Evolutionary conservation across 805 yeast genomes (phyloP), one percentile per base, ranked within the genome.

Genomic region (Saccharomyces paradoxus): DNA sequence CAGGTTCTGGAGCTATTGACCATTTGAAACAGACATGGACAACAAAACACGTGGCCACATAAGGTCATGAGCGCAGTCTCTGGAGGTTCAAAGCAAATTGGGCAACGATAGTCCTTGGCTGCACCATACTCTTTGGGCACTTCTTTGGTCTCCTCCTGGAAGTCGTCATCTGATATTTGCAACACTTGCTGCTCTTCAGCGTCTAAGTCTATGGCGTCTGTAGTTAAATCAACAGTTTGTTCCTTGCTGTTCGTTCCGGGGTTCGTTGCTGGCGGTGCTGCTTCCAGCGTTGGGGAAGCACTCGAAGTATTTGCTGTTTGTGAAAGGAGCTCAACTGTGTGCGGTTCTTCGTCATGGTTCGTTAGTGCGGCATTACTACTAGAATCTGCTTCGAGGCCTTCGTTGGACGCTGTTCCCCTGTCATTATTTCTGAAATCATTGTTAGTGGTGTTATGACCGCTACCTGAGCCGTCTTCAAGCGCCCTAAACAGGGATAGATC

Each of bases 41-140:
- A 71, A 60, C 86, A 82, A 60, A 76, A 81, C 2, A 78, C 68
- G 63, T 82, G 86, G 0, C 86, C 86, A 66, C 86, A 82, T 0
- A 79, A 77, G 3, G 81, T 72, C 17, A 77, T 77, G 30, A 75
- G 73, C 1, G 83, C 77, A 6, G 69, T 60, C 14, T 71, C 75
- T 2, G 83, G 81, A 4, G 77, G 73, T 8, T 81, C 85, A 62
- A 81, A 76, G 53, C 86, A 82, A 22, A 82, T 77, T 0, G 83
- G 82, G 62, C 86, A 81, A 31, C 65, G 66, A 29, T 73, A 73
- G 14, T 72, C 72, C 32, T 67, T 67, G 28, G 74, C 63, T 1
- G 71, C 62, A 48, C 69, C 71, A 58, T 58, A 54, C 53, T 63
- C 56, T 2, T 41, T 54, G 55, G 26, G 67, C 59, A 29, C 57